A percentile compares a stretch with the other conserved stretches of the same genome.
These are phyloP conservation scores for Ashbya aceris DNA, from an alignment of 1,139 yeast species.

Conservation along the genomic window DNA sequence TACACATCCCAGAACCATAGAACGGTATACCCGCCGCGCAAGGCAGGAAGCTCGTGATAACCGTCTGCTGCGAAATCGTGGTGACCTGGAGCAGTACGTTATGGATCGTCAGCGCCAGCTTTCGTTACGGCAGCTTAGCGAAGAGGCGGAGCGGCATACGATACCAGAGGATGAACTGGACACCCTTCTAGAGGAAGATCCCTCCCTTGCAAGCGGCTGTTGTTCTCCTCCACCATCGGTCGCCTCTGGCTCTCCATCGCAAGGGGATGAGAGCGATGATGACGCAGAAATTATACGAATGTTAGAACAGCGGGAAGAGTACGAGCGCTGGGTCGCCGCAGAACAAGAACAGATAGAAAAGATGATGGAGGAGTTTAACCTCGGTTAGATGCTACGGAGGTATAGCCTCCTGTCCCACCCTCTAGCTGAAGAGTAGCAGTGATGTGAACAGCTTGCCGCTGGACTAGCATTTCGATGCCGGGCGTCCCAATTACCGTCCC, in stretches of 20 bases:
- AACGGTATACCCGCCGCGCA: conserved; percentile 5
- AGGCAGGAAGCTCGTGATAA: conserved; percentile 9
- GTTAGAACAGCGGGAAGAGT: conserved; percentile 16
- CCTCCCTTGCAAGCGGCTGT: not conserved
- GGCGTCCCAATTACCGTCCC: no score
- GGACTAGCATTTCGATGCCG: not conserved
- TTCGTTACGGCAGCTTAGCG: conserved; percentile 12
- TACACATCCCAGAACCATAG: conserved; percentile 5
- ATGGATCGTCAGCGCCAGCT: conserved; percentile 16
- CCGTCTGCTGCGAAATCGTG: conserved; percentile 14
- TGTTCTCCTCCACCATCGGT: not conserved
- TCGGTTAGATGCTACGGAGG: not conserved
- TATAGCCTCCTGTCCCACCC: not conserved
- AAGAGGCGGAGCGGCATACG: conserved; percentile 17
- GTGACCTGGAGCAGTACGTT: conserved; percentile 24
- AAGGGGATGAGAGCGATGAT: conserved; percentile 13
- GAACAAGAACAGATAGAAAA: conserved; percentile 9
- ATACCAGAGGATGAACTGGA: conserved; percentile 17
- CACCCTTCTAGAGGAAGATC: conserved; percentile 11
- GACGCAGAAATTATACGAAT: conserved; percentile 21
- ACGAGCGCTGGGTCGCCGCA: conserved; percentile 9
- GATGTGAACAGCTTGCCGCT: not conserved
- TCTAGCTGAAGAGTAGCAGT: not conserved
- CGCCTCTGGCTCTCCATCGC: not conserved
- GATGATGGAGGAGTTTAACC: conserved; percentile 5